These are phyloP conservation scores for Sporisorium scitamineum DNA, from an alignment of 1,284 basidiomycete genomes.

Conservation along the genomic window DNA sequence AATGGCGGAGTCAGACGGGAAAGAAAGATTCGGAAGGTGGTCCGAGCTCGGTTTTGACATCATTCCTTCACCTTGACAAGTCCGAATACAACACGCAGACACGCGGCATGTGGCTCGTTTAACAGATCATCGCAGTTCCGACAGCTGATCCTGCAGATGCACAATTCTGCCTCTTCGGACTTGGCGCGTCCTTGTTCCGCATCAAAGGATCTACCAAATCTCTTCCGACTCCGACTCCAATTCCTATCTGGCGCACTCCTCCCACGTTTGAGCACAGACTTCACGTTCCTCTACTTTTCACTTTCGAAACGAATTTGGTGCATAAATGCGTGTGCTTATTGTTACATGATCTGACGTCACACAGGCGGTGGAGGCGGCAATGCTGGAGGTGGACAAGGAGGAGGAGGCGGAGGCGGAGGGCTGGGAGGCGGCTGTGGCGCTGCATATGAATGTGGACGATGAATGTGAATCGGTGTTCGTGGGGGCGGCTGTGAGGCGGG, in stretches of 20 bases:
- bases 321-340: neutral
- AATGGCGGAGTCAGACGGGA: too few species aligned
- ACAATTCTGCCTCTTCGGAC: neutral
- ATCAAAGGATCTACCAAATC: neutral
- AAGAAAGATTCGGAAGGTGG: neutral
- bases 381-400: constrained; percentile 14
- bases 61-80: neutral
- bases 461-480: too few species aligned
- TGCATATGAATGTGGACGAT: too few species aligned
- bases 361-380: constrained; percentile 8
- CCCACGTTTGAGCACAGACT: neutral
- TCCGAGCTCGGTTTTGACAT: neutral
- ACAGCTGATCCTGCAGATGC: too few species aligned
- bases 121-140: neutral
- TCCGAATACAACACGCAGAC: neutral
- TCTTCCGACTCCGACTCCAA: neutral
- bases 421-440: neutral
- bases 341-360: neutral
- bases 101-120: neutral
- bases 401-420: constrained; percentile 10
- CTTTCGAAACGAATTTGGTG: neutral
- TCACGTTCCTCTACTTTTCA: too few species aligned
- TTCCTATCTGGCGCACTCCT: neutral
- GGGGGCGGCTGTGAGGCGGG: neutral
- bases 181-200: too few species aligned